These are phyloP conservation scores for Vitis vinifera DNA, from an alignment of 164 flowering plant species.

Conservation along the genomic window ASM3070453v1 NC_081816.1:4318001-4318500, in stretches of 20 bases:
- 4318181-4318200: not conserved
- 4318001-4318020: constrained; percentile 19
- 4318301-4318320: constrained; percentile 15
- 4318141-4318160: not conserved
- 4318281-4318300: not conserved
- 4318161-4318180: constrained; percentile 2
- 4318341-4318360: constrained; percentile 20
- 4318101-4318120: not conserved
- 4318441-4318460: constrained; percentile 4
- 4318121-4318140: not conserved
- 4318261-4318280: not conserved
- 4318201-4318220: not conserved
- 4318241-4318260: constrained; percentile 7
- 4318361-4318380: constrained; percentile 28
- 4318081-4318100: not conserved
- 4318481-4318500: constrained; percentile 10
- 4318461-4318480: not conserved
- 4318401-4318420: constrained; percentile 1
- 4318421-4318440: not conserved
- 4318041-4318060: not conserved
- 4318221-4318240: not conserved
- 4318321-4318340: not conserved
- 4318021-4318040: constrained; percentile 3
- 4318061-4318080: constrained; percentile 5
- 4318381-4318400: constrained; percentile 1